Base-by-base conservation (phyloP, 2,329 filamentous ascomycete species). In the Colletotrichum sp. region DNA sequence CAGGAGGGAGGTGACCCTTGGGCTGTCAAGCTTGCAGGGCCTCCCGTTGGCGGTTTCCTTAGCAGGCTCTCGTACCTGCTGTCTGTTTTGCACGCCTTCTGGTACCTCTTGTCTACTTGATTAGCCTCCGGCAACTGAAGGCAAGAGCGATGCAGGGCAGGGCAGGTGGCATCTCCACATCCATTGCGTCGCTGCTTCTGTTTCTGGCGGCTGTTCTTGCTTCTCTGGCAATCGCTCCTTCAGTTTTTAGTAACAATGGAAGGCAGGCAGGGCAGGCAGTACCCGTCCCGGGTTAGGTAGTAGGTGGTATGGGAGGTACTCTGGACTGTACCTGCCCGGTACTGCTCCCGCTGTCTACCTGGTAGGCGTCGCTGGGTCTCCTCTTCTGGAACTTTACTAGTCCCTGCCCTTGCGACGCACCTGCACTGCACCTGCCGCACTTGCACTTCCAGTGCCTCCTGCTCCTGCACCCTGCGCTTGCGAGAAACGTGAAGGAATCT, bases 381-480 rank as follows among this genome's bases (percentile, higher is more conserved):
- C 32, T 26, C 44, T 74, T 74, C 71, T 70, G 59, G 71, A 71
- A 71, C 57, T 64, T 24, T 75, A 21, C 60, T 60, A 28, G 59
- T 21, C 32, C 44, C 44, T 60, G 18, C 9, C 57, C n/a, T 57
- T 68, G 65, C 67, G 21, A 55, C n/a, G 57, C 70, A 36, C 30
- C 62, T 30, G 32, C 34, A 24, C 30, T 32, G 59, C 59, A 62
- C 55, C 8, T 36, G 30, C 16, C 63, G 63, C 63, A 59, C 52
- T 44, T 44, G 32, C 24, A 49, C 34, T 21, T 52, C 44, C 44
- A 52, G 44, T 52, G 44, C 12, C 44, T 52, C 44, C 32, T 63
- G 24, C 34, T 52, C 39, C 57, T 34, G 71, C 26, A 64, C n/a
- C 30, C 55, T 34, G 28, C 57, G 39, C 57, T 71, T 34, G 32